Percentiles rank a stretch among this genome's conserved stretches.
Evolutionary conservation across 257 asterid genomes (phyloP).

Genomic region (Ilex asprella): DNA sequence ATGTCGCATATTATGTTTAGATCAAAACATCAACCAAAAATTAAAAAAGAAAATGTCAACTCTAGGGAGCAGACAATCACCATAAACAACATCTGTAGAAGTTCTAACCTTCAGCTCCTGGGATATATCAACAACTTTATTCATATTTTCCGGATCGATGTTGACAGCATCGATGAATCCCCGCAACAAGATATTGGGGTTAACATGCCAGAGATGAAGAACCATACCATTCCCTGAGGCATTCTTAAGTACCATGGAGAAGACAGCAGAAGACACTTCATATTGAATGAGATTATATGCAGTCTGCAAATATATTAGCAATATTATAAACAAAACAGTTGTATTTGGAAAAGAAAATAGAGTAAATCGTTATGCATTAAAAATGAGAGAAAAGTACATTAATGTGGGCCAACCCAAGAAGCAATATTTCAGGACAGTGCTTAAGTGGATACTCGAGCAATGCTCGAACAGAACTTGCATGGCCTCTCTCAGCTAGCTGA

Average conservation of each 20-base stretch:
- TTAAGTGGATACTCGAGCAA: slow-evolving; percentile 70
- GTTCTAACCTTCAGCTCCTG: slow-evolving; percentile 73
- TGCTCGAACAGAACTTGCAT: slow-evolving; percentile 71
- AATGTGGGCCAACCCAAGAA: slow-evolving; percentile 86
- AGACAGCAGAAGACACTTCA: slow-evolving; percentile 66
- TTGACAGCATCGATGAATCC: slow-evolving; percentile 68
- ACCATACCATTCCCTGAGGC: slow-evolving; percentile 36
- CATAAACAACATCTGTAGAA: neutral
- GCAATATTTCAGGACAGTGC: slow-evolving; percentile 77
- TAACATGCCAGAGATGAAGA: slow-evolving; percentile 63
- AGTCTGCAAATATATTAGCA: slow-evolving; percentile 52
- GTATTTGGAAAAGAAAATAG: slow-evolving; percentile 1
- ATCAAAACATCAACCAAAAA: no score
- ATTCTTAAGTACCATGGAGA: slow-evolving; percentile 49
- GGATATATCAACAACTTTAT: slow-evolving; percentile 66
- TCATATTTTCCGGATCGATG: slow-evolving; percentile 52
- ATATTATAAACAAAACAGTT: slow-evolving; percentile 3
- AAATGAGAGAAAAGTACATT: slow-evolving; percentile 39
- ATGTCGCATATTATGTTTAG: no score
- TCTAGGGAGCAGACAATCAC: no score
- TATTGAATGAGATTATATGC: slow-evolving; percentile 76
- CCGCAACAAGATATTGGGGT: slow-evolving; percentile 62
- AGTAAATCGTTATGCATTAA: slow-evolving; percentile 3
- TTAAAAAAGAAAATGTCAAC: no score
- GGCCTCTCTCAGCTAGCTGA: slow-evolving; percentile 83